Conservation (phyloP, 108 stramenopile genomes). For the Schizochytrium sp. region DNA sequence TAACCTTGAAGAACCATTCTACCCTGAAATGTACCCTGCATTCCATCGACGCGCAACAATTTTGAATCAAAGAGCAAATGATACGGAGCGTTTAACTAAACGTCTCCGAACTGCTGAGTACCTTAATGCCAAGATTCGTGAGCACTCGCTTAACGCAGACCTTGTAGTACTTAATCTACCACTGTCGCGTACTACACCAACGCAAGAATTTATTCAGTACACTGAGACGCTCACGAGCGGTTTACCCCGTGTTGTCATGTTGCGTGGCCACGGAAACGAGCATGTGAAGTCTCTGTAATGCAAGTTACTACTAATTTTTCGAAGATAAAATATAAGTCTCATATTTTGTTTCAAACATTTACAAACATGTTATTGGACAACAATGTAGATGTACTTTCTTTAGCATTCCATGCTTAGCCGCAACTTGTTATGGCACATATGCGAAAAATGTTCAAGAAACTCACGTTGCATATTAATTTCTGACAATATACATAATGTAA, state of each 20-base stretch:
- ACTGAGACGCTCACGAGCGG: slow-evolving; percentile 74
- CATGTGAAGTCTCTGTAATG: slow-evolving; percentile 39
- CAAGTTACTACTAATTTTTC: background rate
- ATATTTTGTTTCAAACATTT: background rate
- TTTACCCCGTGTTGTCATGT: slow-evolving; percentile 76
- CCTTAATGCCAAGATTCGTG: slow-evolving; percentile 76
- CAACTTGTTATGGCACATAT: too few species aligned
- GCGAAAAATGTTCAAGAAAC: too few species aligned
- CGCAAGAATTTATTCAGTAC: slow-evolving; percentile 76
- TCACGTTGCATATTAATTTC: too few species aligned
- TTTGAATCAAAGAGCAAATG: background rate
- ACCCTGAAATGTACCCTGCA: slow-evolving; percentile 5
- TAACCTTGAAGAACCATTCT: slow-evolving; percentile 24
- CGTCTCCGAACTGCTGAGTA: slow-evolving; percentile 65
- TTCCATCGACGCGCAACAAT: slow-evolving; percentile 15
- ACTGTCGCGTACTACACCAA: slow-evolving; percentile 70
- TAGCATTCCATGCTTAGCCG: too few species aligned
- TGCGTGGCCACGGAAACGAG: slow-evolving; percentile 82
- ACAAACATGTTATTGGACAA: too few species aligned
- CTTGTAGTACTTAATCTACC: slow-evolving; percentile 86
- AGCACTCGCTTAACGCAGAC: slow-evolving; percentile 73
- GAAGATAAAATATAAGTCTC: background rate
- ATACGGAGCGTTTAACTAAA: slow-evolving; percentile 13
- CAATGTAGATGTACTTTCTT: too few species aligned
- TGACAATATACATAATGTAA: too few species aligned